Base-by-base conservation (phyloP, 2,329 filamentous ascomycete genomes). In the Colletotrichum sp. region DNA sequence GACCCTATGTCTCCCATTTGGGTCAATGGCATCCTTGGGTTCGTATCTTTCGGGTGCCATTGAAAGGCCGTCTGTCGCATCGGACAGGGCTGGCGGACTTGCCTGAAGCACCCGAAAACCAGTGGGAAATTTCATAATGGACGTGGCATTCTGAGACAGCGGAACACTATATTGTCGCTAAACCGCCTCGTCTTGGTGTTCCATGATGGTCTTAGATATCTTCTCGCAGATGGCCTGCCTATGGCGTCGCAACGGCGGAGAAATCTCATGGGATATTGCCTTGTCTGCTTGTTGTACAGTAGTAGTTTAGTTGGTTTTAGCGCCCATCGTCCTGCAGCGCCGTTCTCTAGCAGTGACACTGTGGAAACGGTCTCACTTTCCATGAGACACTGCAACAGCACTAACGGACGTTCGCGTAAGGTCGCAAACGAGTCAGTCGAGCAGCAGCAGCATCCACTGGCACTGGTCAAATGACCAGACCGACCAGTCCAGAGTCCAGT, bases 171-270 rank as follows among this genome's bases (percentile, higher is more conserved):
- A 18, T 36, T 24, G 44, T 30, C 44, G 59, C 44, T 71, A 68
- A 71, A 65, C 66, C 71, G 67, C 67, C 67, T 74, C 59, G 24
- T 73, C 57, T 73, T 68, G 57, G n/a, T 49, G 34, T 24, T 39
- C 30, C 44, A 26, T 30, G 49, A 24, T 62, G n/a, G 67, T n/a
- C 59, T n/a, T 34, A 26, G 18, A 28, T n/a, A n/a, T 21, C 26
- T 62, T 24, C 24, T 60, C 32, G 26, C 26, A 39, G 65, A 44
- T 28, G 32, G 34, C 49, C 30, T 15, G 21, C 52, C 13, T 32
- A 15, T 44, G 16, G 39, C 55, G 71, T 64, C 32, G 39, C 66
- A 70, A 39, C 21, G 57, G 66, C 57, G 39, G 57, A 63, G 66
- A n/a, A 69, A 16, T 15, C 8, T 15, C 26, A 34, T 39, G 65